phyloP scores from a whole-genome alignment of 768 basidiomycete species.

The Serpula lacrymans region DNA sequence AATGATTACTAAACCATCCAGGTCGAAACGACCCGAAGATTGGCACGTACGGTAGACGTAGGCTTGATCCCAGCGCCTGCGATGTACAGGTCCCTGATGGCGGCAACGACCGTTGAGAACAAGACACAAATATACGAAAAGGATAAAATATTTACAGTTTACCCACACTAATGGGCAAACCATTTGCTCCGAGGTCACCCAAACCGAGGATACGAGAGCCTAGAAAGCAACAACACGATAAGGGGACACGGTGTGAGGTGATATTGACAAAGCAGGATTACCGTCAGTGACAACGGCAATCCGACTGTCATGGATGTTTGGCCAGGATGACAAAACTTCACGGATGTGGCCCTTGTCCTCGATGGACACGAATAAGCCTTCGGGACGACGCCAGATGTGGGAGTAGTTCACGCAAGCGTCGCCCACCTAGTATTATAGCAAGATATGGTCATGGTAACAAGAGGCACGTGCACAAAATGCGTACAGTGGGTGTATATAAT shows the following conservation, averaged over 20 bases:
- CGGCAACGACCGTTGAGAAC: background rate
- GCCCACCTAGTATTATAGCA: constrained; percentile 47
- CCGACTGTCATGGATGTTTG: constrained; percentile 40
- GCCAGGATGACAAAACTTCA: constrained; percentile 53
- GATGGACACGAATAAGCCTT: constrained; percentile 61
- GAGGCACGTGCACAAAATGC: constrained; percentile 7
- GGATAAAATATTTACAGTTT: constrained; percentile 51
- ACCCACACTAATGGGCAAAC: constrained; percentile 59
- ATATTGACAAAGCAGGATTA: constrained; percentile 21
- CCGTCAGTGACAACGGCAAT: constrained; percentile 83
- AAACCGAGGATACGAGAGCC: constrained; percentile 75
- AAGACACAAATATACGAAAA: constrained; percentile 2
- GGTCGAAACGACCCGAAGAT: background rate
- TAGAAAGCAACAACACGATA: constrained; percentile 9
- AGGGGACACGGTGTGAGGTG: too few species aligned
- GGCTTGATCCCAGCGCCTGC: constrained; percentile 67
- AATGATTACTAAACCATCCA: background rate
- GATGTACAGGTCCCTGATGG: constrained; percentile 59
- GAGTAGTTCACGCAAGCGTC: constrained; percentile 72
- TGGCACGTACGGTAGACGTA: constrained; percentile 35
- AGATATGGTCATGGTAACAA: constrained; percentile 6
- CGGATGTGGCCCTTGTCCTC: constrained; percentile 63
- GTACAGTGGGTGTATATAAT: constrained; percentile 72
- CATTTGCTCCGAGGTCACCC: constrained; percentile 41
- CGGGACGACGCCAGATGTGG: constrained; percentile 63